Evolutionary conservation across 352 stramenopile genomes (phyloP), one percentile per base, ranked within the genome.

Genomic region (Pythium phragmiticola): DNA sequence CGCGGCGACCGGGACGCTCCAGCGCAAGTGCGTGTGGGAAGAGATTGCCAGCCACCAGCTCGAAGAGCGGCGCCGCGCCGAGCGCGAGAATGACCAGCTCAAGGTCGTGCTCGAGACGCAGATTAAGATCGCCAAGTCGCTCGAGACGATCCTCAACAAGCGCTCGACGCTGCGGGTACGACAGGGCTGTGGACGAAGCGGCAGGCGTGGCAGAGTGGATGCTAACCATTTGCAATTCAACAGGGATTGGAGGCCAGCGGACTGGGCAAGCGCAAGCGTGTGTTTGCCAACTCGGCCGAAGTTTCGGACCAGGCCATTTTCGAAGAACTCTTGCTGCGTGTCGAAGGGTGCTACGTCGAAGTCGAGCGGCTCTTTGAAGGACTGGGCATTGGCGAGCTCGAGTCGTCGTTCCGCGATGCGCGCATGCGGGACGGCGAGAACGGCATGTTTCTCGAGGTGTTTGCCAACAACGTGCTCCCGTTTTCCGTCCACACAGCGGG

Each of bases 61-160:
- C 16, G 52, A 65, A 17, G 68, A 74, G 37, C 63, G 58, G 1
- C 52, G 63, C 4, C 63, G 63, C 11, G 62, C 63, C 13, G 73
- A 86, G 59, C 70, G 69, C 7, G 76, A 88, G 63, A 65, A 65
- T 53, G 69, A 70, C 5, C 73, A 73, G 7, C 65, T 88, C 8
- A 87, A 84, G 55, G 59, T 74, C 0, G 73, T 82, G 33, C 66
- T 88, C 5, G 77, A 84, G 53, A 74, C 66, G 2, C 77, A 86
- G 65, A 68, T 81, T 54, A 76, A 84, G 54, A 48, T 82, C 47
- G 66, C 73, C 16, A 73, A 71, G 62, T 76, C 68, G 48, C 75
- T 87, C 42, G 75, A 79, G 58, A 55, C 41, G 8, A 60, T 82
- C 2, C 67, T 88, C 26, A 63, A 71, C 57, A 78, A 82, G 63